Evolutionary conservation across 192 early-diverging fungal genomes (phyloP), one percentile per base, ranked within the genome.

Genomic region (Linnemannia hyalina): DNA sequence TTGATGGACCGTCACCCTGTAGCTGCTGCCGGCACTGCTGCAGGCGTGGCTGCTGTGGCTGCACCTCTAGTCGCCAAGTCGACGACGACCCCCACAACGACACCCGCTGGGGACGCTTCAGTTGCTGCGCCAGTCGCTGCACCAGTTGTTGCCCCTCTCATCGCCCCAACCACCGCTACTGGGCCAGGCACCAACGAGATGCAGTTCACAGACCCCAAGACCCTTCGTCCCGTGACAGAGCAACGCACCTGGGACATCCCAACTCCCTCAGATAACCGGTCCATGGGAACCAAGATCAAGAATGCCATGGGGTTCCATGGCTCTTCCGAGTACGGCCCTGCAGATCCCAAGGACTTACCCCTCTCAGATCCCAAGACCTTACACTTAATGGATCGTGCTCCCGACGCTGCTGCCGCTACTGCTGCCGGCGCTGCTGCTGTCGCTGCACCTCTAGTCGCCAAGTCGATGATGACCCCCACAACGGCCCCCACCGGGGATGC

Each of bases 161-260:
- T 29, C 26, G 8, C n/a, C 26, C 10, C 60, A 6, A 35, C 57
- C 0, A 60, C 57, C 57, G 5, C 3, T 23, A 6, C 20, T 5
- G 7, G n/a, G 55, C 55, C 23, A 22, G 36, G 22, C 52, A 29
- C 49, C 0, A 79, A 35, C 29, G 29, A 26, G 47, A 35, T 79
- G n/a, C 23, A 35, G 0, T 79, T 79, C 70, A 73, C 78, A 13
- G 55, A 80, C 70, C 70, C 78, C 32, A 69, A 46, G 79, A 52
- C 71, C 9, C 32, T 81, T 8, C 40, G 23, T 13, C 73, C 73
- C 15, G 1, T 75, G 73, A 49, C 72, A 2, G 78, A 20, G 0
- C 23, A 65, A 16, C 71, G 72, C 29, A 44, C 72, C 1, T 11
- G 65, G 60, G 42, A 60, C 41, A 42, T 74, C 26, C 23, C 41